Evolutionary conservation across 108 stramenopile species (phyloP), one percentile per base, ranked within the genome.

Genomic region (Cylindrotheca closterium): DNA sequence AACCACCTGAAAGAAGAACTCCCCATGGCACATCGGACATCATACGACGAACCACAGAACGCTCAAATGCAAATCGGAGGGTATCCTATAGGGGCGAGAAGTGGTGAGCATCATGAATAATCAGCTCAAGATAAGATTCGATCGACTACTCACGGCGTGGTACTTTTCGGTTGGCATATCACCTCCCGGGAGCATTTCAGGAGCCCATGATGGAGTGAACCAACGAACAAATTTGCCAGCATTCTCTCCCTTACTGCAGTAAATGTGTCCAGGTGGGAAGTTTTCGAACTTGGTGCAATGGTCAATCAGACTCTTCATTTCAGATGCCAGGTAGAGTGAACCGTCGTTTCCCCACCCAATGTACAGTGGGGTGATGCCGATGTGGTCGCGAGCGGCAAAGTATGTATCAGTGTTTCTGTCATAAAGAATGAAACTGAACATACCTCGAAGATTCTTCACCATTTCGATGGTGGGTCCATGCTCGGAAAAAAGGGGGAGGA

Each of bases 11-110:
- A 47, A 99, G 86, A 54, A 99, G 90, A 37, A 99, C 96, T 45
- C 98, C 98, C 96, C 96, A 98, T 29, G 96, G 96, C n/a, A 97
- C 96, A 78, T 99, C 98, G 47, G 94, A 91, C 98, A 99, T 99
- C 96, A 98, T 97, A 55, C 97, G 92, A 49, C 95, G 79, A 23
- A 78, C 82, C 54, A 99, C 97, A 42, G 98, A 86, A 49, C 87
- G 83, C 68, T 94, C 94, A 79, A 99, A 98, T 30, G 93, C 77
- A 28, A 88, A 83, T 22, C 96, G 87, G 2, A 97, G 77, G 54
- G 79, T 71, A 70, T 90, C 92, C 83, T 84, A 31, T 0, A 30
- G 28, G 18, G 19, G 26, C 17, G 22, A 27, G 22, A 3, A 51
- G 8, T 34, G 30, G 1, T 51, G 22, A 37, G 22, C 48, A 72